These are phyloP conservation scores for Rhizoclosmatium hyalinum DNA, from an alignment of 371 early-diverging fungal species.

Conservation along the genomic window DNA sequence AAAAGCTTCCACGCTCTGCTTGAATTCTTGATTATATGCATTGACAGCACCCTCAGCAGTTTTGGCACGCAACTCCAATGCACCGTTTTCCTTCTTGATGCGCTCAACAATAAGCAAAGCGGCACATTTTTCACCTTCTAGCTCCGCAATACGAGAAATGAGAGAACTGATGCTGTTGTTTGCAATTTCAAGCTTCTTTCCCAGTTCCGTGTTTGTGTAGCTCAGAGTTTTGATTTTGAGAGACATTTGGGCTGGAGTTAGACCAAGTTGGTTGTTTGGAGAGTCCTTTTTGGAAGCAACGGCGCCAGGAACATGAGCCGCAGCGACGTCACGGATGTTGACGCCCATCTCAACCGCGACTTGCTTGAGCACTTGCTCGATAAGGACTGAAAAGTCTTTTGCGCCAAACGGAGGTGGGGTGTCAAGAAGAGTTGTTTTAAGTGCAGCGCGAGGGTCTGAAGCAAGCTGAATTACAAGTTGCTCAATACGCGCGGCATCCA, in stretches of 20 bases:
- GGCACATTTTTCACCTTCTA: slow-evolving; percentile 28
- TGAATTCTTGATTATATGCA: slow-evolving; percentile 18
- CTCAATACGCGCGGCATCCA: slow-evolving; percentile 1
- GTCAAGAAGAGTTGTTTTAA: slow-evolving; percentile 8
- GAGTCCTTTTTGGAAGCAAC: not conserved
- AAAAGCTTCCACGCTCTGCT: not conserved
- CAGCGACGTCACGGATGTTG: slow-evolving; percentile 3
- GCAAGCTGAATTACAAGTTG: slow-evolving; percentile 9
- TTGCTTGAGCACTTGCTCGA: not conserved
- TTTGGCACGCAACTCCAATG: slow-evolving; percentile 23
- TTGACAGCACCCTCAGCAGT: slow-evolving; percentile 37
- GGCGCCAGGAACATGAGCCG: slow-evolving; percentile 23
- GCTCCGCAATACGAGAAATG: not conserved
- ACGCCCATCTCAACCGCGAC: slow-evolving; percentile 23
- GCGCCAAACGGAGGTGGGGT: slow-evolving; percentile 25
- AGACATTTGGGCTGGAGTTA: slow-evolving; percentile 25
- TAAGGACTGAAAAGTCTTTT: not conserved
- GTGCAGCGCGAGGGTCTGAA: not conserved
- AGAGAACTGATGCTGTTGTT: slow-evolving; percentile 24
- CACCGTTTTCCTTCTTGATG: slow-evolving; percentile 18
- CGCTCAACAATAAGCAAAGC: slow-evolving; percentile 5
- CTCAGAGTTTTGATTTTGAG: slow-evolving; percentile 36
- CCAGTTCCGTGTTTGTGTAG: slow-evolving; percentile 39
- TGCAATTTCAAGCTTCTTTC: slow-evolving; percentile 38
- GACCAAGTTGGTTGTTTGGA: not conserved